Evolutionary conservation across 2,329 filamentous ascomycete species (phyloP).

Genomic region (Verticillium zaregamsianum): DNA sequence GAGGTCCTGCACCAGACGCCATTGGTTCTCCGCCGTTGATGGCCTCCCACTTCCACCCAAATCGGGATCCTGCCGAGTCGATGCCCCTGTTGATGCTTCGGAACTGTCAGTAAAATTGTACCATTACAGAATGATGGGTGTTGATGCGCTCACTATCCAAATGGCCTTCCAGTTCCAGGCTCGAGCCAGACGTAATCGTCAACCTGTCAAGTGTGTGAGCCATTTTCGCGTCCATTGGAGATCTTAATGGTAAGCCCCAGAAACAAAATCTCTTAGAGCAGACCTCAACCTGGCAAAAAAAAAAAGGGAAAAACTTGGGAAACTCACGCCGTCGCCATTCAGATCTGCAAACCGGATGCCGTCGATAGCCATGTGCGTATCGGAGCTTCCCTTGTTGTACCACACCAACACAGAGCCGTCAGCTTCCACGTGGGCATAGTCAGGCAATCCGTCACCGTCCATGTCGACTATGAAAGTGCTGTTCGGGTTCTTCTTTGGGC

Average conservation of each 20-base stretch:
- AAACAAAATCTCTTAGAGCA: too few species aligned
- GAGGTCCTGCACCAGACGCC: constrained; percentile 8
- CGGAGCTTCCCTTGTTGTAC: constrained; percentile 9
- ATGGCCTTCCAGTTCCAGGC: constrained; percentile 3
- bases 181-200: constrained; percentile 16
- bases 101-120: too few species aligned
- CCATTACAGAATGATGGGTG: not conserved
- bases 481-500: constrained; percentile 5
- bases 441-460: constrained; percentile 12
- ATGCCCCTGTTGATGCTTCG: too few species aligned
- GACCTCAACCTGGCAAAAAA: too few species aligned
- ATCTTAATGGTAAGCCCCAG: too few species aligned
- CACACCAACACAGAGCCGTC: constrained; percentile 9
- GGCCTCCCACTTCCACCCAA: constrained; percentile 5
- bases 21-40: constrained; percentile 7
- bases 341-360: too few species aligned
- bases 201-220: constrained; percentile 8
- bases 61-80: not conserved
- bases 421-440: constrained; percentile 7
- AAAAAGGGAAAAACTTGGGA: too few species aligned
- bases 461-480: constrained; percentile 16
- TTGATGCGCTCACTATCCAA: constrained; percentile 5
- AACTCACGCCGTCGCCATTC: too few species aligned
- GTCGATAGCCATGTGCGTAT: not conserved
- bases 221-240: too few species aligned